Base-by-base conservation (phyloP, 2,329 filamentous ascomycete genomes). In the Xylariales sp. region DNA sequence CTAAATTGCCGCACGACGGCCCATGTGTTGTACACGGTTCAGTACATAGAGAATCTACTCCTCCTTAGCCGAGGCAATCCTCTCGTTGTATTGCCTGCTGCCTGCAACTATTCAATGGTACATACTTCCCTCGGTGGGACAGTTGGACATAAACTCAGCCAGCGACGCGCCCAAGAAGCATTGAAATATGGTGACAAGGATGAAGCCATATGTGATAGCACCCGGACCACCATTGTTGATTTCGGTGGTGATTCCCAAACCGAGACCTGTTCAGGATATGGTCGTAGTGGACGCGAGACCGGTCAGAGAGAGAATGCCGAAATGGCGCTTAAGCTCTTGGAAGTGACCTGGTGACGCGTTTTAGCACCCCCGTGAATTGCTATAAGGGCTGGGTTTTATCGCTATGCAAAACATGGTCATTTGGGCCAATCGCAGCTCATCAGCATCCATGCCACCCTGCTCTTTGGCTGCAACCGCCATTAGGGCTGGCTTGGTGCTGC, bases 91-190 rank as follows among this genome's bases (percentile, higher is more conserved):
- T n/a, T n/a, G n/a, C n/a, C n/a, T n/a, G n/a, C n/a, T n/a, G n/a
- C n/a, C n/a, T n/a, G 68, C 65, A 6, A 67, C 67, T 27, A 69
- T 67, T 69, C 69, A 72, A 46, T 71, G 69, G 40, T 72, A 73
- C 66, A 70, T 69, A 29, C 69, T 69, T 16, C 69, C 69, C 36
- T 65, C 63, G 8, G 66, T 68, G 4, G 69, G 69, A 40, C 70
- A 70, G 3, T 64, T 63, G 4, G 66, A 70, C 7, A 70, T 66
- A 37, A 73, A 64, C 44, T 73, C 68, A 7, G 66, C 64, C 15
- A 71, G 51, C 0, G 67, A 69, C 4, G 64, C 61, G 20, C 60
- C 67, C 20, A 70, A 50, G 40, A 70, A 71, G 25, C 58, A 65
- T 31, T 70, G 67, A 24, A 72, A 58, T 23, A 70, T 57, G 1